Evolutionary conservation across 371 early-diverging fungal genomes (phyloP).

Genomic region (Saksenaea vasiformis): DNA sequence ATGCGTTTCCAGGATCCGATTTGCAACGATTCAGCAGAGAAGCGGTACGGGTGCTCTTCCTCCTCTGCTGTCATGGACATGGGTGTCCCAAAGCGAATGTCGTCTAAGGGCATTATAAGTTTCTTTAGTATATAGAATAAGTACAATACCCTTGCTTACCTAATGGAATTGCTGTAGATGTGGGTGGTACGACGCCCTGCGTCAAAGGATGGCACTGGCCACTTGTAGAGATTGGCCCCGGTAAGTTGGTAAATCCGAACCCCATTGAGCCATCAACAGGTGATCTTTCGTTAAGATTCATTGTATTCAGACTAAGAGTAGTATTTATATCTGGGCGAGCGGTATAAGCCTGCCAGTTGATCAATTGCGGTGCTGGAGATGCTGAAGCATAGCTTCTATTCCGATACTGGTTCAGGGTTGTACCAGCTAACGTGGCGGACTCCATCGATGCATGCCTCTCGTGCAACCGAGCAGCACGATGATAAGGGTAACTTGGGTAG

Average conservation of each 20-base stretch:
- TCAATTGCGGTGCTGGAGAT: slow-evolving; percentile 8
- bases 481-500: slow-evolving; percentile 28
- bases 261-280: not conserved
- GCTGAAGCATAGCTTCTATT: slow-evolving; percentile 23
- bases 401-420: slow-evolving; percentile 9
- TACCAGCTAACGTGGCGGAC: not conserved
- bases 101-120: slow-evolving; percentile 1
- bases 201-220: not conserved
- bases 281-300: not conserved
- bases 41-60: slow-evolving; percentile 6
- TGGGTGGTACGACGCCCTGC: slow-evolving; percentile 5
- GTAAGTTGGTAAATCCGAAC: not conserved
- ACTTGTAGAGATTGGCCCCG: not conserved
- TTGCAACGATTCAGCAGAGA: slow-evolving; percentile 62
- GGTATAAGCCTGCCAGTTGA: not conserved
- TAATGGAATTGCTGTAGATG: not conserved
- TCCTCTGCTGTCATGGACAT: slow-evolving; percentile 25
- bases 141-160: not conserved
- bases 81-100: slow-evolving; percentile 24
- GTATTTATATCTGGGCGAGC: not conserved
- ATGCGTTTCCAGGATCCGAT: slow-evolving; percentile 84
- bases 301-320: not conserved
- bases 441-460: slow-evolving; percentile 9
- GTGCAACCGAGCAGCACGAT: slow-evolving; percentile 14
- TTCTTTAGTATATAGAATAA: not conserved